Conservation (phyloP, 108 stramenopile genomes). For the Halocafeteria seosinensis region DNA sequence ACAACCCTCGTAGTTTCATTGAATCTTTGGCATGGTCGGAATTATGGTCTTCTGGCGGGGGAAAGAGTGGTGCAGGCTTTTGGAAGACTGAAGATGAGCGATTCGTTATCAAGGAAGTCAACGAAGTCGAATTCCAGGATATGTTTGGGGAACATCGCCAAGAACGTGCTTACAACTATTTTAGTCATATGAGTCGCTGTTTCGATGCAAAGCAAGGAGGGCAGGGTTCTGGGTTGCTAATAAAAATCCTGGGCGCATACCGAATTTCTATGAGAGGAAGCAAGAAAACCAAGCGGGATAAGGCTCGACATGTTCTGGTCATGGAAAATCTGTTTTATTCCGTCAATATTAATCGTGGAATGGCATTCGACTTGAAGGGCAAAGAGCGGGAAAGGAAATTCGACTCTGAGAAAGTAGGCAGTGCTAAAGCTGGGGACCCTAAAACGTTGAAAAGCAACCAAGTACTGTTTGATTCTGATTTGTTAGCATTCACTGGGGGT, state of each 20-base stretch:
- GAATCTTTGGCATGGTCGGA: not conserved
- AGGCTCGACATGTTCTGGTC: not conserved
- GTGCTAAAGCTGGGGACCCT: not conserved
- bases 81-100: not conserved
- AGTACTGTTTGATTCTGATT: not conserved
- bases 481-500: not conserved
- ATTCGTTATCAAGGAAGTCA: not conserved
- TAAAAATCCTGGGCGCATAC: not conserved
- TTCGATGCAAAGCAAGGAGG: not conserved
- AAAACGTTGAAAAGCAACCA: not conserved
- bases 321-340: not conserved
- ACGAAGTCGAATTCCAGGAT: not conserved
- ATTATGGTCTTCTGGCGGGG: not conserved
- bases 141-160: too few species aligned
- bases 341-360: not conserved
- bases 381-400: not conserved
- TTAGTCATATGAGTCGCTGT: not conserved
- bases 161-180: not conserved
- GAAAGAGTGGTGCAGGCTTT: not conserved
- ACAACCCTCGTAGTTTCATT: not conserved
- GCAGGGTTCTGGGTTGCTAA: not conserved
- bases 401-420: not conserved
- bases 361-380: constrained; percentile 1
- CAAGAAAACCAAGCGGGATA: not conserved
- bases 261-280: not conserved